phyloP scores from a whole-genome alignment of 2,329 filamentous ascomycete species.

The Cercospora sp. region DNA sequence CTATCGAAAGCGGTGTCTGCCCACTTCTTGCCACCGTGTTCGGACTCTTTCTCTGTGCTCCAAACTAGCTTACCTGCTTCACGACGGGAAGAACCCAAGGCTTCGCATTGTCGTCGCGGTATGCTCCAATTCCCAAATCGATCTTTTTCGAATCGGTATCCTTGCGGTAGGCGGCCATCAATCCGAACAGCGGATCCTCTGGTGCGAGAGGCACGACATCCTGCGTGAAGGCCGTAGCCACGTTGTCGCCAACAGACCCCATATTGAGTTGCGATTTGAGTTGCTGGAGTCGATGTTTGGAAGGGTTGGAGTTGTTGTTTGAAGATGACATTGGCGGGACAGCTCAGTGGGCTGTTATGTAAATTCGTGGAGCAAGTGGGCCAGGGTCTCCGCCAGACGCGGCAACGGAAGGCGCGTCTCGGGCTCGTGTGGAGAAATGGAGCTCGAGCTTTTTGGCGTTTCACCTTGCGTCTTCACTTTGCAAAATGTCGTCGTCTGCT shows the following conservation, averaged over 20 bases:
- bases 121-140: constrained; percentile 92
- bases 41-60: neutral
- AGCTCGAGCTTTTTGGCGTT: neutral
- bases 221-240: constrained; percentile 30
- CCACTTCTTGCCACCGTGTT: neutral
- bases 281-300: constrained; percentile 44
- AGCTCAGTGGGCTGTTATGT: constrained; percentile 23
- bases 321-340: constrained; percentile 15
- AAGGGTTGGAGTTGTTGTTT: constrained; percentile 6
- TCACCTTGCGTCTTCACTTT: neutral
- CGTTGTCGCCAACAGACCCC: constrained; percentile 22
- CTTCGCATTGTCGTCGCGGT: constrained; percentile 92
- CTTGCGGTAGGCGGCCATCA: constrained; percentile 83
- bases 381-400: neutral
- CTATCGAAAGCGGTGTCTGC: neutral
- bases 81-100: constrained; percentile 97
- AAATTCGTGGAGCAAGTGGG: constrained; percentile 3
- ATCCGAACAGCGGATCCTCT: constrained; percentile 90
- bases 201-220: constrained; percentile 59
- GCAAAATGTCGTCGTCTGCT: neutral
- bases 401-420: constrained; percentile 5
- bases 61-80: constrained; percentile 71
- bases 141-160: constrained; percentile 79
- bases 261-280: constrained; percentile 29
- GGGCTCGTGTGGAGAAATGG: constrained; percentile 8